phyloP scores from a whole-genome alignment of 2,329 filamentous ascomycete species.

The Diaporthe sp. region DNA sequence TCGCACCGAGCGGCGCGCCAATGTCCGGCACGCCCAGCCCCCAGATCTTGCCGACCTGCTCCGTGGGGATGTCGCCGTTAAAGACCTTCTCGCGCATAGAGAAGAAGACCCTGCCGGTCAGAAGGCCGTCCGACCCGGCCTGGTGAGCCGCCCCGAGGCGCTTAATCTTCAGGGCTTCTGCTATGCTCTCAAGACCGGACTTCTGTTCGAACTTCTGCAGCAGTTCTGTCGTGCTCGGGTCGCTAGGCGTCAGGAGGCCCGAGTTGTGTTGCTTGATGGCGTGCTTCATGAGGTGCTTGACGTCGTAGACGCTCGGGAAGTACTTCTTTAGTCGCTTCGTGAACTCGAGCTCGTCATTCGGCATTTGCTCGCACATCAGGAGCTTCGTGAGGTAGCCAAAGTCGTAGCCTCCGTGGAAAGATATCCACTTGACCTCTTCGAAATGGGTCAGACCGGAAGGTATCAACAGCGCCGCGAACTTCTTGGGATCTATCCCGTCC shows the following conservation, averaged over 20 bases:
- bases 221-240: constrained; percentile 78
- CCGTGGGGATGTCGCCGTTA: constrained; percentile 82
- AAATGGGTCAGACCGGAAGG: constrained; percentile 92
- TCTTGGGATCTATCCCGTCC: constrained; percentile 89
- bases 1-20: constrained; percentile 46
- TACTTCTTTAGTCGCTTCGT: constrained; percentile 90
- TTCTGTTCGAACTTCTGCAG: constrained; percentile 90
- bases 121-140: constrained; percentile 91
- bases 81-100: constrained; percentile 92
- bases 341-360: constrained; percentile 91
- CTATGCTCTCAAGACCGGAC: constrained; percentile 92
- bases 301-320: constrained; percentile 94
- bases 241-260: constrained; percentile 73
- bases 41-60: constrained; percentile 93
- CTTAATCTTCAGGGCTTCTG: constrained; percentile 92
- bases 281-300: constrained; percentile 97
- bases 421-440: constrained; percentile 94
- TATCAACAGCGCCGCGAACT: constrained; percentile 91
- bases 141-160: constrained; percentile 90
- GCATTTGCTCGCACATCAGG: constrained; percentile 84
- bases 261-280: constrained; percentile 79
- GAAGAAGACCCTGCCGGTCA: constrained; percentile 97
- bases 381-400: constrained; percentile 98
- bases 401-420: constrained; percentile 97
- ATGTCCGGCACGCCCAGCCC: constrained; percentile 84